These are phyloP conservation scores for Calonectria pseudoturangicola DNA, from an alignment of 2,329 filamentous ascomycete genomes.

Conservation along the genomic window DNA sequence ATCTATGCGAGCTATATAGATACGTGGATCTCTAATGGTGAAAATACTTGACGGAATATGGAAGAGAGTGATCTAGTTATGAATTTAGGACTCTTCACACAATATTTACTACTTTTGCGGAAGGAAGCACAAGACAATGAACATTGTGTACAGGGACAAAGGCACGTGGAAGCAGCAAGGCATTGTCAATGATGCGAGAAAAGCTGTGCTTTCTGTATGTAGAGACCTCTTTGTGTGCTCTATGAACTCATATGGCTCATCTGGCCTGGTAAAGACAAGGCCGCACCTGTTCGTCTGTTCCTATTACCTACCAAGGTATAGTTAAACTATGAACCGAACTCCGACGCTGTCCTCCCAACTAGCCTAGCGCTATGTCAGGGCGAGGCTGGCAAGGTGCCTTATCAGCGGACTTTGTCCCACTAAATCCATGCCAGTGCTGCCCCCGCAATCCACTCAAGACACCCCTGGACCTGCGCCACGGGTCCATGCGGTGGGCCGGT, in stretches of 20 bases:
- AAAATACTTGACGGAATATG: not conserved
- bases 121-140: not conserved
- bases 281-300: no score
- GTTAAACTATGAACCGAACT: no score
- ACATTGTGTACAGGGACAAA: not conserved
- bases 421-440: constrained; percentile 1
- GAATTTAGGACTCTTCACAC: not conserved
- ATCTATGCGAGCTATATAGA: not conserved
- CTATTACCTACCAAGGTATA: no score
- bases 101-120: not conserved
- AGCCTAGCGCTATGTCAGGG: not conserved
- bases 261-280: no score
- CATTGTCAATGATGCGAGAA: not conserved
- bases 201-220: not conserved
- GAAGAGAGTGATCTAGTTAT: not conserved
- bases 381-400: not conserved
- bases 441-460: not conserved
- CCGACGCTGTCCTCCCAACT: not conserved
- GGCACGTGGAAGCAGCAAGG: not conserved
- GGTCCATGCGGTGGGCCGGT: constrained; percentile 8
- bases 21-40: not conserved
- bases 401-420: not conserved
- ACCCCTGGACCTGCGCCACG: constrained; percentile 9
- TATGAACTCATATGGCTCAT: not conserved
- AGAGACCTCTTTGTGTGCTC: not conserved